Evolutionary conservation across 1,284 basidiomycete species (phyloP), one percentile per base, ranked within the genome.

Genomic region (Puccinia sorghi): DNA sequence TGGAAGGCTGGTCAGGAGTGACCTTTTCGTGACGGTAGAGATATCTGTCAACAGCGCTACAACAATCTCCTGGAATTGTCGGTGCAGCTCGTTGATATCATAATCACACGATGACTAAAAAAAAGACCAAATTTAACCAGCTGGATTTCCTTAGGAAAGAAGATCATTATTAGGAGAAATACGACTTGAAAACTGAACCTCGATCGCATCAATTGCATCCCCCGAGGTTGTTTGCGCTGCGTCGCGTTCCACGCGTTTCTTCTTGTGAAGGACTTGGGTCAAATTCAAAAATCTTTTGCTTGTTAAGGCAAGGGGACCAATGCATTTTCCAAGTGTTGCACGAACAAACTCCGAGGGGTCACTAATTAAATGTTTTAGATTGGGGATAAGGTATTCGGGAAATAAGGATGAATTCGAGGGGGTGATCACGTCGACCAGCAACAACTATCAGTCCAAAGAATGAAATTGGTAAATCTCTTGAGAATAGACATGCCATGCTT

Each of bases 301-400:
- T 0, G 91, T 91, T 80, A 93, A 90, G 0, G 94, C 93, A 1
- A 99, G 87, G 17, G 90, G 88, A 0, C 92, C 90, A 25, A 99
- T 90, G 81, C 91, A 92, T 81, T 93, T 91, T 0, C 94, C 95
- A 84, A 94, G 95, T 43, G 90, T 91, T 80, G 90, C 91, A 48
- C 97, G 89, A 0, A 98, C 95, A n/a, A 90, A 91, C 0, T 93
- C 88, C 80, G 96, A 94, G 0, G 90, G 86, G 83, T 99, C 97
- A 56, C 89, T 88, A 0, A 91, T 89, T 6, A 99, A 87, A 81
- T 93, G 90, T 43, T 89, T 88, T 82, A 94, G 89, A 82, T 96
- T 93, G 0, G 95, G 96, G 39, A 99, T 89, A 80, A 99, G 91
- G 84, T 98, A 99, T 85, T 98, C 96, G 0, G 93, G 91, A 82